Percentiles rank a stretch among this genome's conserved stretches.
These are phyloP conservation scores for Candolleomyces aberdarensis DNA, from an alignment of 768 basidiomycete species.

Conservation along the genomic window DNA sequence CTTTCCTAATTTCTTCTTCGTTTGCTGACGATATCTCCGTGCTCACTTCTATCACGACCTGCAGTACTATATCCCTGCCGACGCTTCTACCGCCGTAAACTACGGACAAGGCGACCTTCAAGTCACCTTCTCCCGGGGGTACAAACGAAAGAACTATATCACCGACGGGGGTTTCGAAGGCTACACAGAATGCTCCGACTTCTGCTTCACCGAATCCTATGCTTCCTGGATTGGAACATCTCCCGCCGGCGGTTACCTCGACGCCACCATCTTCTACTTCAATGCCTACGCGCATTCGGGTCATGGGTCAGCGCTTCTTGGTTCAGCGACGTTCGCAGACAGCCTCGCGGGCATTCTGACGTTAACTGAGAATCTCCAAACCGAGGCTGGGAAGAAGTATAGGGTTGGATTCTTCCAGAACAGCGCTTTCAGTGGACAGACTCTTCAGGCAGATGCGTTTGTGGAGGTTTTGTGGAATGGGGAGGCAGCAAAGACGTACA, in stretches of 20 bases:
- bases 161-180: constrained; percentile 44
- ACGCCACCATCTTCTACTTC: constrained; percentile 45
- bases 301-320: constrained; percentile 36
- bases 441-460: constrained; percentile 30
- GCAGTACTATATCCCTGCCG: constrained; percentile 43
- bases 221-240: constrained; percentile 39
- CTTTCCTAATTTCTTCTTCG: not conserved
- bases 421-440: constrained; percentile 33
- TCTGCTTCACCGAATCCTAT: constrained; percentile 38
- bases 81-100: constrained; percentile 44
- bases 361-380: constrained; percentile 27
- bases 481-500: constrained; percentile 26
- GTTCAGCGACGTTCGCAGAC: constrained; percentile 39
- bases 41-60: not conserved
- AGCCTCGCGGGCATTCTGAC: constrained; percentile 35
- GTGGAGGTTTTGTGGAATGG: constrained; percentile 46
- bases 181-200: constrained; percentile 32
- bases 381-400: constrained; percentile 35
- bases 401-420: constrained; percentile 40
- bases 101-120: constrained; percentile 42
- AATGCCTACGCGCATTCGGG: constrained; percentile 38
- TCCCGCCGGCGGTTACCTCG: constrained; percentile 31
- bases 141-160: constrained; percentile 35
- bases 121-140: constrained; percentile 47
- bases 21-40: not conserved